phyloP scores from a whole-genome alignment of 257 asterid genomes.

The Thymus mandschuricus region DNA sequence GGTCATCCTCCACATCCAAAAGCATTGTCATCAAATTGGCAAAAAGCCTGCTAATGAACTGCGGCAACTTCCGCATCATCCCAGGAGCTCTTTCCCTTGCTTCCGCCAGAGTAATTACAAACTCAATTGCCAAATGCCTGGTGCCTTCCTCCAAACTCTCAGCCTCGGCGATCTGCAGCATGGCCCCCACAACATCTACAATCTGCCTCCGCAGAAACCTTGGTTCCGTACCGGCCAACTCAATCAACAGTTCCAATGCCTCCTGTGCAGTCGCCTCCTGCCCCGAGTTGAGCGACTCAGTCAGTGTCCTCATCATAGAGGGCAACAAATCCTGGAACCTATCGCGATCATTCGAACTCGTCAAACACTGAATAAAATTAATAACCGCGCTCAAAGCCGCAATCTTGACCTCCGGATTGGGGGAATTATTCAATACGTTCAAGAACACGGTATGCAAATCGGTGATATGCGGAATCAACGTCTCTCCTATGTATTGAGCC shows the following conservation, averaged over 20 bases:
- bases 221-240: slow-evolving; percentile 93
- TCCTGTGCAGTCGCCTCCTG: slow-evolving; percentile 98
- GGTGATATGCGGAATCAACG: slow-evolving; percentile 60
- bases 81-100: slow-evolving; percentile 99
- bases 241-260: slow-evolving; percentile 89
- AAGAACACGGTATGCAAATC: slow-evolving; percentile 84
- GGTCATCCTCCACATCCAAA: slow-evolving; percentile 88
- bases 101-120: slow-evolving; percentile 91
- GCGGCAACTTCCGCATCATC: slow-evolving; percentile 99
- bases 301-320: slow-evolving; percentile 93
- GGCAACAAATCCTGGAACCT: slow-evolving; percentile 97
- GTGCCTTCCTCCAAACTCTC: slow-evolving; percentile 93
- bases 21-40: slow-evolving; percentile 84
- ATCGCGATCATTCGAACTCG: slow-evolving; percentile 76
- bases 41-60: slow-evolving; percentile 79
- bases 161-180: slow-evolving; percentile 95
- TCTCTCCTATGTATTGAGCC: slow-evolving; percentile 80
- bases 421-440: slow-evolving; percentile 61
- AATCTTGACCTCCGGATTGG: slow-evolving; percentile 73
- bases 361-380: slow-evolving; percentile 82
- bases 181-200: slow-evolving; percentile 89
- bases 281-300: slow-evolving; percentile 80
- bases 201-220: slow-evolving; percentile 90
- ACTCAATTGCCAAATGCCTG: slow-evolving; percentile 88
- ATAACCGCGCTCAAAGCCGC: slow-evolving; percentile 94